phyloP scores from a whole-genome alignment of 176 grass and related monocot genomes.

The Oryza longistaminata region DNA sequence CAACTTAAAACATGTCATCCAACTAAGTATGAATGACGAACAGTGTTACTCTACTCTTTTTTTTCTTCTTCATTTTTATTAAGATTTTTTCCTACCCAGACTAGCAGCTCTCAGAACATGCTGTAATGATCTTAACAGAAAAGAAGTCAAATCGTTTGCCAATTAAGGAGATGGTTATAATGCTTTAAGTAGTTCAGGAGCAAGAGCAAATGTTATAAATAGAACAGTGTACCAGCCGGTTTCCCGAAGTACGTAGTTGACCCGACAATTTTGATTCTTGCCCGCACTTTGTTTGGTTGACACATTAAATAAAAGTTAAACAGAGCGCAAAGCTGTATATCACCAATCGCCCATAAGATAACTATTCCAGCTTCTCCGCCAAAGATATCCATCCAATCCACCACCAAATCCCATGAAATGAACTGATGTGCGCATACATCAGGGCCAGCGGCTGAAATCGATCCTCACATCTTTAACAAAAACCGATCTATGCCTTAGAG shows the following conservation, averaged over 20 bases:
- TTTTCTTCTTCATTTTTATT: background rate
- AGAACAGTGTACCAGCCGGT: background rate
- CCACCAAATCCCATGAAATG: background rate
- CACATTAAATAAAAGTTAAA: too few species aligned
- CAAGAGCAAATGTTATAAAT: background rate
- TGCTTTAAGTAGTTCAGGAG: too few species aligned
- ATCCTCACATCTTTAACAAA: background rate
- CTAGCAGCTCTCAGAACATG: background rate
- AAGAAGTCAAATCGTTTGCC: background rate
- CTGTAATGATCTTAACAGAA: too few species aligned
- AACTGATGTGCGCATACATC: background rate
- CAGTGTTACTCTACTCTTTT: background rate
- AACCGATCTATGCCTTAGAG: background rate
- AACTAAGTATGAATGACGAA: background rate
- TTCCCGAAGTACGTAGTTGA: background rate
- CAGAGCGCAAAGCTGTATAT: background rate
- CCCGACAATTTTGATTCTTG: background rate
- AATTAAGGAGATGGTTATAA: background rate
- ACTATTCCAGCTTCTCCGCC: background rate
- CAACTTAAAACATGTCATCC: background rate
- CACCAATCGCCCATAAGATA: background rate
- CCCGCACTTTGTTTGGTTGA: background rate
- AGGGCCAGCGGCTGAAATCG: background rate
- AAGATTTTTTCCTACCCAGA: background rate
- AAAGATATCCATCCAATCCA: background rate